Evolutionary conservation across 768 basidiomycete genomes (phyloP), one percentile per base, ranked within the genome.

Genomic region (Amanita muscaria): DNA sequence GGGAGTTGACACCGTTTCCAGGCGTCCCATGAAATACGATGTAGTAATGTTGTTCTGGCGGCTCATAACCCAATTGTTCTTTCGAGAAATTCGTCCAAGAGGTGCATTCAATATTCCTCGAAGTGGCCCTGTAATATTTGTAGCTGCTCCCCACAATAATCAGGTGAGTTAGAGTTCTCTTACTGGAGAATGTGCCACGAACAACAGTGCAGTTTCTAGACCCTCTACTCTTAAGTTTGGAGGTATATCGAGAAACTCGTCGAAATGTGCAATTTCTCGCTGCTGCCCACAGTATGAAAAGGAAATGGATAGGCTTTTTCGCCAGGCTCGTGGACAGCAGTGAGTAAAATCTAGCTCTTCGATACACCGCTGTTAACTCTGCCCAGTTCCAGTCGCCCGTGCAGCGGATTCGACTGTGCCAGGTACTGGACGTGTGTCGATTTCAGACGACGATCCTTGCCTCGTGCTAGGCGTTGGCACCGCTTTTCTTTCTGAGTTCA

Each of bases 61-160:
- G 46, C 68, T 74, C 2, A 74, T 94, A 46, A 89, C 87, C 51
- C 87, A 87, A 64, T 81, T 98, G 53, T 98, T 98, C 74, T 98
- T 98, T 69, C 73, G 94, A 53, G 94, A 98, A 66, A 83, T 97
- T 55, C 76, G 94, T 47, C 88, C 92, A 3, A 73, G 94, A 62
- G 89, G 94, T 40, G 87, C 92, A 25, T 97, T 87, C 74, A 88
- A 96, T 60, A 88, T 98, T 48, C 94, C 94, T 19, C 74, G 73
- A 46, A 76, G 88, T 47, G 94, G 91, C 0, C 88, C 94, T 2
- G 78, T 94, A 43, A 88, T 98, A 51, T 92, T 96, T 61, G 90
- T 90, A 39, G 90, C 76, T 33, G 93, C 88, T 8, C 92, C 92
- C 32, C 92, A 97, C 62, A 79, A 82, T 56, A 96, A 96, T 61